Conservation (phyloP, 2,329 filamentous ascomycete genomes). For the Penicillium sp. region DNA sequence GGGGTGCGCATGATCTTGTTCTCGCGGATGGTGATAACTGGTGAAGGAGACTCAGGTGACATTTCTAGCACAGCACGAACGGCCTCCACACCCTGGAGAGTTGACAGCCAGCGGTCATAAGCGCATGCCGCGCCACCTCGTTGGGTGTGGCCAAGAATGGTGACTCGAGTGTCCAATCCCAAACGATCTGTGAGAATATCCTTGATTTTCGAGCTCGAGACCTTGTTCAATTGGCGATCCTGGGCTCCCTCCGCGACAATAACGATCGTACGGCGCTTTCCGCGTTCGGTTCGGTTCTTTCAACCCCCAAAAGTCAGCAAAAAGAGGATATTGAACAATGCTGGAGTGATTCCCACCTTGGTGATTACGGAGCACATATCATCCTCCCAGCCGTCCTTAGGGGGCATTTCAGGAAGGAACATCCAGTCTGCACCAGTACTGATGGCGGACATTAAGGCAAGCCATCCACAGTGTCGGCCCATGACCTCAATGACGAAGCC, state of each 20-base stretch:
- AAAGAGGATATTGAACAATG: conserved; percentile 22
- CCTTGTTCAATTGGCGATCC: conserved; percentile 78
- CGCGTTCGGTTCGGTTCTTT: conserved; percentile 72
- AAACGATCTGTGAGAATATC: conserved; percentile 79
- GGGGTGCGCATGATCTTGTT: conserved; percentile 95
- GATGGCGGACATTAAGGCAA: conserved; percentile 93
- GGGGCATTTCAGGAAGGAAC: conserved; percentile 93
- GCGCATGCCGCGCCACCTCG: conserved; percentile 87
- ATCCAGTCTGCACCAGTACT: conserved; percentile 94
- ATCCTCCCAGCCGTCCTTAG: conserved; percentile 79
- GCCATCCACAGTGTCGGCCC: conserved; percentile 96
- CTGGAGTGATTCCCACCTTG: conserved; percentile 48
- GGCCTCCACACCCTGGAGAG: conserved; percentile 89
- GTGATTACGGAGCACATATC: conserved; percentile 79
- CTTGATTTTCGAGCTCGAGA: conserved; percentile 77
- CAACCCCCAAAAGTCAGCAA: not conserved
- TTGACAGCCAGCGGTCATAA: conserved; percentile 90
- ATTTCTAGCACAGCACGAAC: conserved; percentile 88
- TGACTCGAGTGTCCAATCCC: conserved; percentile 86
- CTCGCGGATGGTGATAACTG: conserved; percentile 93
- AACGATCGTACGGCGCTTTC: conserved; percentile 97
- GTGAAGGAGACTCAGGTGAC: conserved; percentile 82
- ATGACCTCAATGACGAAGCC: conserved; percentile 99
- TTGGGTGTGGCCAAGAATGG: conserved; percentile 95
- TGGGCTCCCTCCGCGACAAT: conserved; percentile 95